Evolutionary conservation across 2,329 filamentous ascomycete genomes (phyloP), one percentile per base, ranked within the genome.

Genomic region (Sclerotinia sclerotiorum): DNA sequence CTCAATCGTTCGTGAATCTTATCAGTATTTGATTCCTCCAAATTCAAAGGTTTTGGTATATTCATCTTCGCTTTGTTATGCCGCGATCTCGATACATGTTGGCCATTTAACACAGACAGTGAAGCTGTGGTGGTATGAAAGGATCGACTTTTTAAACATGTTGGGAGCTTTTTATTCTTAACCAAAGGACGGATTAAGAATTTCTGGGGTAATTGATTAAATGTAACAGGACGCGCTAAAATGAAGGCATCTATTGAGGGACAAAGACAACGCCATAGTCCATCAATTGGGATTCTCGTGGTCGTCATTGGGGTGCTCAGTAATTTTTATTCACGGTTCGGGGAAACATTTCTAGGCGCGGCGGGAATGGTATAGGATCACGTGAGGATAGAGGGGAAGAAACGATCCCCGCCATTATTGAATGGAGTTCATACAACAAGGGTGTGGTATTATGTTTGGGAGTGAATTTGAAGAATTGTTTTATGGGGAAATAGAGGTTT

Each of bases 231-330:
- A 6, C 64, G 64, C 46, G 46, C 32, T 21, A 44, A 74, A 2
- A 78, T 74, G 5, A 73, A 68, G 8, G 78, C 72, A 73, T 86
- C 83, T 68, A 86, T 80, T 11, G 82, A 83, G 17, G 87, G 87
- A 74, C 86, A 89, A 21, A 90, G 79, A 74, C 84, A 88, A 75
- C 85, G 84, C 86, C 87, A 89, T 57, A 90, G 81, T 70, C 87
- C 86, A 76, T 90, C 87, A 74, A 79, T 77, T 73, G 78, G 73
- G 65, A 80, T 74, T 73, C 73, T 77, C 64, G 75, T 73, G 52
- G 75, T 71, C 72, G 72, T 76, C 78, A 81, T 79, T 74, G 73
- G 70, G 58, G 62, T 65, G 32, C 51, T 68, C 68, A 63, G 67
- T 52, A 65, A 67, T 27, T 67, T 65, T 35, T 68, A 15, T 15